Percentiles rank a stretch among this genome's conserved stretches.
Evolutionary conservation across 306 rosid genomes (phyloP).

Genomic region (Abrus precatorius): DNA sequence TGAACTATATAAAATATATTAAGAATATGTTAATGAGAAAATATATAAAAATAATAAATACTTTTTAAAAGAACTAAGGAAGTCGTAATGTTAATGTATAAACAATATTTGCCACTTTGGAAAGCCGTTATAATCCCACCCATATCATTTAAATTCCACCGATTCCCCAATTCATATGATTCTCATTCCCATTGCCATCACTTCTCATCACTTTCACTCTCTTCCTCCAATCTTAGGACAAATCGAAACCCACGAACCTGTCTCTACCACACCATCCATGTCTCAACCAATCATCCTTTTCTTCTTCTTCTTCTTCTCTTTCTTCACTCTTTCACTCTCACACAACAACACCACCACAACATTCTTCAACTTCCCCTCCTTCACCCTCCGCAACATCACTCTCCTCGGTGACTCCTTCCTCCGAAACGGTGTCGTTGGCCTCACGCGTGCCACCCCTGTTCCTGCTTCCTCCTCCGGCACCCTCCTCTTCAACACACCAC

Average conservation of each 20-base stretch:
- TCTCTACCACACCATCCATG: constrained; percentile 34
- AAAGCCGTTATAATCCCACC: neutral
- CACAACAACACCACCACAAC: constrained; percentile 38
- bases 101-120: too few relatives aligned
- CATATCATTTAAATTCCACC: neutral
- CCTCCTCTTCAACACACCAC: constrained; percentile 63
- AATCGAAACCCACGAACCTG: too few relatives aligned
- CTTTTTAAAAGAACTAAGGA: too few relatives aligned
- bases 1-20: too few relatives aligned
- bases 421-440: constrained; percentile 73
- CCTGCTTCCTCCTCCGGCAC: constrained; percentile 79
- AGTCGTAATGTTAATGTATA: too few relatives aligned
- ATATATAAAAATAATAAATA: too few relatives aligned
- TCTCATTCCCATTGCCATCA: too few relatives aligned
- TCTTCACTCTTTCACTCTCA: constrained; percentile 8
- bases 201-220: neutral
- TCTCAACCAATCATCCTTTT: constrained; percentile 44
- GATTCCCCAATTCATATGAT: too few relatives aligned
- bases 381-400: constrained; percentile 80
- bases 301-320: neutral
- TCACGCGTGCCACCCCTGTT: constrained; percentile 70
- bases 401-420: constrained; percentile 88
- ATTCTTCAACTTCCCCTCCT: constrained; percentile 62
- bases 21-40: too few relatives aligned
- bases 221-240: neutral